Evolutionary conservation across 2,329 filamentous ascomycete species (phyloP).

Genomic region (Botrytis deweyae): DNA sequence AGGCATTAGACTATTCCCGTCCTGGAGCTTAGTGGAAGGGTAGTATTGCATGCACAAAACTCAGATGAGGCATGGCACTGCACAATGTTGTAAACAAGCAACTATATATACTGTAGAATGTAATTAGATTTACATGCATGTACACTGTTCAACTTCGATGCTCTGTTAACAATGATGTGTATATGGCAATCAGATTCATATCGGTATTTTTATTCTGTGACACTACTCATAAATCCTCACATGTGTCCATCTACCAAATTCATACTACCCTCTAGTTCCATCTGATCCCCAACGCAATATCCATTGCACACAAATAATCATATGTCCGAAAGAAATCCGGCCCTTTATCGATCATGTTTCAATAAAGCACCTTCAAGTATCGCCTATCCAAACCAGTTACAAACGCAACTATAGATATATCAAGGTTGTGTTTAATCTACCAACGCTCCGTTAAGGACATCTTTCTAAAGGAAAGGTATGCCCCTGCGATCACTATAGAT

Average conservation of each 20-base stretch:
- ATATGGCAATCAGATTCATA: not conserved
- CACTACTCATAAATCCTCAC: not conserved
- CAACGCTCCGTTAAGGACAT: slow-evolving; percentile 82
- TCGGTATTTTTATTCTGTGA: not conserved
- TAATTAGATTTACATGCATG: not conserved
- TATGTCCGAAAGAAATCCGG: slow-evolving; percentile 41
- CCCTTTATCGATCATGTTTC: slow-evolving; percentile 37
- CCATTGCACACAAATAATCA: not conserved
- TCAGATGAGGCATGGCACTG: too few species aligned
- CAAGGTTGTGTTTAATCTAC: slow-evolving; percentile 46
- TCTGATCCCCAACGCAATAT: not conserved
- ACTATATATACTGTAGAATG: not conserved
- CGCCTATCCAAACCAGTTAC: slow-evolving; percentile 24
- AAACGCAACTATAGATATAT: slow-evolving; percentile 22
- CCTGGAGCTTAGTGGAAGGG: slow-evolving; percentile 50
- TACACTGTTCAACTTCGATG: not conserved
- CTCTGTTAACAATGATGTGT: not conserved
- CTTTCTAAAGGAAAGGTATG: slow-evolving; percentile 63
- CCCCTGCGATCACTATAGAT: slow-evolving; percentile 71
- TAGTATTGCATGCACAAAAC: not conserved
- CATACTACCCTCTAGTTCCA: not conserved
- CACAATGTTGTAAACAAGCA: not conserved
- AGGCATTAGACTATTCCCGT: slow-evolving; percentile 63
- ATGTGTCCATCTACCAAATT: not conserved
- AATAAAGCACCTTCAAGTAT: slow-evolving; percentile 41